phyloP scores from a whole-genome alignment of 805 yeast species.

The Kodamaea fukazawae region DNA sequence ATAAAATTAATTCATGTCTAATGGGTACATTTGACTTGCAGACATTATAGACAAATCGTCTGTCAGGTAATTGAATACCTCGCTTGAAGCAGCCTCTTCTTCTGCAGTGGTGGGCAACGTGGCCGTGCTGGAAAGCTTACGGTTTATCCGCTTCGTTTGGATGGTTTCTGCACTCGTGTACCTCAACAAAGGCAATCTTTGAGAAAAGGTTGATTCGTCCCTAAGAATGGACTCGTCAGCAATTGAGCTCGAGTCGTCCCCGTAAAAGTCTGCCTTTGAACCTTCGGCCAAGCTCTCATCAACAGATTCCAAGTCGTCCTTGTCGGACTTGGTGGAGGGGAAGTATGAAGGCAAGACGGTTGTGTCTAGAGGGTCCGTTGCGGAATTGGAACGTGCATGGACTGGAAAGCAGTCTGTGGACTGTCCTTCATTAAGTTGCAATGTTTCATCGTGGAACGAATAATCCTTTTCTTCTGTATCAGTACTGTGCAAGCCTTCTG shows the following conservation, averaged over 20 bases:
- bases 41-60: conserved; percentile 25
- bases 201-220: conserved; percentile 22
- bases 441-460: conserved; percentile 1
- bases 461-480: neutral
- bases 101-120: conserved; percentile 5
- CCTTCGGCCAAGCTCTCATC: too few species aligned
- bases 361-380: too few species aligned
- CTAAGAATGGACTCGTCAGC: conserved; percentile 7
- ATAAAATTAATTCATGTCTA: neutral
- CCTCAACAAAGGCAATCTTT: conserved; percentile 25
- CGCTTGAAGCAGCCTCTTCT: neutral
- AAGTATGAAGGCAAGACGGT: too few species aligned
- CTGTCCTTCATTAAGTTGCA: too few species aligned
- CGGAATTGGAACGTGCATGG: too few species aligned
- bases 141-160: conserved; percentile 5
- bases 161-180: conserved; percentile 20
- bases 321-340: too few species aligned
- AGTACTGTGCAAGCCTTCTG: neutral
- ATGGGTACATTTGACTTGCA: conserved; percentile 7
- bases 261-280: neutral
- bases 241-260: neutral
- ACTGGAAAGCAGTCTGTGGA: too few species aligned
- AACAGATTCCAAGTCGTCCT: too few species aligned
- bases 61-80: conserved; percentile 17
- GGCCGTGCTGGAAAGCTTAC: neutral